Conservation (phyloP, 805 yeast species). For the Metschnikowia proteae region DNA sequence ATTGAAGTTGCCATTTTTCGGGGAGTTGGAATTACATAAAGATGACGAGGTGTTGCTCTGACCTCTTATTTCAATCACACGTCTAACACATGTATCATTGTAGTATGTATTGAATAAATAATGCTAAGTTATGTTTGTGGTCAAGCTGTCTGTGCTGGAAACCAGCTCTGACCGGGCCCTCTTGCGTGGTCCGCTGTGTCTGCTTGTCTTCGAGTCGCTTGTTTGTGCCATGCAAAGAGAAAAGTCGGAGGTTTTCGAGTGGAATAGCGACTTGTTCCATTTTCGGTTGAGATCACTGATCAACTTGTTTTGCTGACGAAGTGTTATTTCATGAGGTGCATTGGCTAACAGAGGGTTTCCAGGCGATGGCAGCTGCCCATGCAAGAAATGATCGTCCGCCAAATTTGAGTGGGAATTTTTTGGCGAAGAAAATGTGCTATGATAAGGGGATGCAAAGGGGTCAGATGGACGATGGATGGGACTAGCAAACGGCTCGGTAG, state of each 20-base stretch:
- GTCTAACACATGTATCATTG: background rate
- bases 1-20: conserved; percentile 57
- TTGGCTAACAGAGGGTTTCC: background rate
- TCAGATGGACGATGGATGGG: conserved; percentile 2
- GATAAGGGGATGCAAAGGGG: background rate
- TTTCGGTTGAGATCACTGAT: conserved; percentile 35
- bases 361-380: conserved; percentile 2
- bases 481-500: background rate
- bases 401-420: background rate
- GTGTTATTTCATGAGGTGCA: conserved; percentile 11
- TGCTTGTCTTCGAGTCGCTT: background rate
- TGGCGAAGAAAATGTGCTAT: background rate
- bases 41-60: conserved; percentile 33
- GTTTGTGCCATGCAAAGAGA: background rate
- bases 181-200: conserved; percentile 7
- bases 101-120: conserved; percentile 2
- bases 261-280: conserved; percentile 34
- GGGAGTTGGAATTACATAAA: conserved; percentile 31
- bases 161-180: conserved; percentile 19
- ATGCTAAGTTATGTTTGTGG: conserved; percentile 5
- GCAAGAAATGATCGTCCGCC: conserved; percentile 1
- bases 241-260: background rate
- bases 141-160: conserved; percentile 18
- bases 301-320: conserved; percentile 31
- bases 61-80: background rate